These are phyloP conservation scores for Asterionellopsis glacialis DNA, from an alignment of 108 stramenopile genomes.

Conservation along the genomic window DNA sequence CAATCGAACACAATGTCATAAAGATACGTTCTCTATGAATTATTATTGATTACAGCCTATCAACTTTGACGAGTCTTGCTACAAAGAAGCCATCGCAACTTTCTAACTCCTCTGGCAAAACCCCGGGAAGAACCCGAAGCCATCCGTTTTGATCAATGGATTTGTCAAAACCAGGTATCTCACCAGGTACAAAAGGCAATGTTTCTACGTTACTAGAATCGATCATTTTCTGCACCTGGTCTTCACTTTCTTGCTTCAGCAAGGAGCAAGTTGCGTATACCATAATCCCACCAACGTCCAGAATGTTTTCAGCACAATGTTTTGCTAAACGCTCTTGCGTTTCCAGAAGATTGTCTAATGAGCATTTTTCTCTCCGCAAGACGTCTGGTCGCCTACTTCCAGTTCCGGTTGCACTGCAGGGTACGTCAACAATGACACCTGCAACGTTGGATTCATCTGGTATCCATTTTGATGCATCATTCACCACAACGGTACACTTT, in stretches of 20 bases:
- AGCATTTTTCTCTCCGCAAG: conserved; percentile 25
- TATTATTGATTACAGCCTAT: too few species aligned
- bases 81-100: conserved; percentile 82
- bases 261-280: conserved; percentile 84
- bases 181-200: conserved; percentile 48
- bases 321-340: conserved; percentile 46
- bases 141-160: conserved; percentile 77
- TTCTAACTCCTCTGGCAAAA: conserved; percentile 31
- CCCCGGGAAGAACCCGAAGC: conserved; percentile 68
- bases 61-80: conserved; percentile 31
- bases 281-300: conserved; percentile 56
- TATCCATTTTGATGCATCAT: conserved; percentile 53
- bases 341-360: conserved; percentile 39
- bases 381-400: conserved; percentile 79
- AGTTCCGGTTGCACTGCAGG: conserved; percentile 78
- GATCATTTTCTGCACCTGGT: conserved; percentile 61
- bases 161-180: conserved; percentile 78
- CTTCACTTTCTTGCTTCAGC: conserved; percentile 67
- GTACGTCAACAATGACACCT: conserved; percentile 73
- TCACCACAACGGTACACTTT: conserved; percentile 49
- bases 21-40: too few species aligned
- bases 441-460: conserved; percentile 24
- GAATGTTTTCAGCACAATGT: conserved; percentile 62
- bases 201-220: conserved; percentile 31
- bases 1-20: too few species aligned